phyloP scores from a whole-genome alignment of 768 basidiomycete species.

The Postia placenta region DNA sequence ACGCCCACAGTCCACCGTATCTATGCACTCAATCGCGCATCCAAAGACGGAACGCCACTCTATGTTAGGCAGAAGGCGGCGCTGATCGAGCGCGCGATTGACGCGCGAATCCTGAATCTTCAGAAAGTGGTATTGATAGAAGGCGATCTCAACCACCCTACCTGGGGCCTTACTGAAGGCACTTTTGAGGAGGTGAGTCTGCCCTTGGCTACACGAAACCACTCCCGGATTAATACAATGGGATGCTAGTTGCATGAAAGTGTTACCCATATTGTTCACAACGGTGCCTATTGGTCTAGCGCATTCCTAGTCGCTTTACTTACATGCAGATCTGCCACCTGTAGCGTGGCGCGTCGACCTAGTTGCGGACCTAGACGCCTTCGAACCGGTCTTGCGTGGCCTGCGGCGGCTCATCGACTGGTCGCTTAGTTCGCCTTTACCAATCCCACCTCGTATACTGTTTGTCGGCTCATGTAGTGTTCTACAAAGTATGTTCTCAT shows the following conservation, averaged over 20 bases:
- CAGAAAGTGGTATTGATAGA: slow-evolving; percentile 12
- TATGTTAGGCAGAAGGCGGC: slow-evolving; percentile 10
- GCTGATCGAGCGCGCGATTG: slow-evolving; percentile 14
- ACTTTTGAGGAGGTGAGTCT: slow-evolving; percentile 12
- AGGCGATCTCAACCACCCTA: slow-evolving; percentile 14
- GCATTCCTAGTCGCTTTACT: no score
- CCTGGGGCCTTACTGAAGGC: slow-evolving; percentile 11
- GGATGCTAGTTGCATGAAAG: slow-evolving; percentile 5
- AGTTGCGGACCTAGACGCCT: slow-evolving; percentile 31
- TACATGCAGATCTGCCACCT: neutral
- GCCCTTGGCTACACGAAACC: no score
- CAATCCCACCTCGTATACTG: slow-evolving; percentile 18
- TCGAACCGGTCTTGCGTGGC: slow-evolving; percentile 29
- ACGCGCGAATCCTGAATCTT: slow-evolving; percentile 9
- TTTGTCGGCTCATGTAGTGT: slow-evolving; percentile 11
- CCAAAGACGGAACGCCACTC: slow-evolving; percentile 6
- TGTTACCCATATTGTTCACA: slow-evolving; percentile 21
- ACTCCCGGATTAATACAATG: neutral
- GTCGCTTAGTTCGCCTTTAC: slow-evolving; percentile 1
- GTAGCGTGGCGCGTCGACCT: slow-evolving; percentile 36
- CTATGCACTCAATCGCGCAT: slow-evolving; percentile 20
- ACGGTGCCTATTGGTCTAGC: slow-evolving; percentile 23
- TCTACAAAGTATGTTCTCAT: slow-evolving; percentile 3
- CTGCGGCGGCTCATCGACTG: slow-evolving; percentile 12
- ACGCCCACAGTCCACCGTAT: slow-evolving; percentile 14